Evolutionary conservation across 2,329 filamentous ascomycete genomes (phyloP).

Genomic region (Phyllosticta citribraziliensis): DNA sequence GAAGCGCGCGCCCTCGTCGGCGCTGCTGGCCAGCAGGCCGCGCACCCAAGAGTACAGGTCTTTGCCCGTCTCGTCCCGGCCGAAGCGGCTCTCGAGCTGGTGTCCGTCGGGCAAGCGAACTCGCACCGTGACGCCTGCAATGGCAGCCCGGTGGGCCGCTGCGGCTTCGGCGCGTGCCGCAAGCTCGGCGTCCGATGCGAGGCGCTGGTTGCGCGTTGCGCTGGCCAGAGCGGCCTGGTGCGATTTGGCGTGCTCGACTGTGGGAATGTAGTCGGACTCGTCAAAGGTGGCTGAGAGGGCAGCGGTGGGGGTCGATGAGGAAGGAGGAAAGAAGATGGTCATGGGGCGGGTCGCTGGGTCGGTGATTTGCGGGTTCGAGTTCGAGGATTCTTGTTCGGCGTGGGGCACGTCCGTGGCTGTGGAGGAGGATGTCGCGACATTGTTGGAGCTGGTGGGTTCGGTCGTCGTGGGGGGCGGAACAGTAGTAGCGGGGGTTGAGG

Average conservation of each 20-base stretch:
- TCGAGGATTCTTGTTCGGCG: conserved; percentile 12
- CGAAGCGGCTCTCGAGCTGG: conserved; percentile 63
- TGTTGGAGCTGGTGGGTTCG: conserved; percentile 8
- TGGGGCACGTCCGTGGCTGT: conserved; percentile 13
- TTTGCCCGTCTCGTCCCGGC: conserved; percentile 56
- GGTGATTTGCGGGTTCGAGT: conserved; percentile 13
- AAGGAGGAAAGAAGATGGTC: conserved; percentile 68
- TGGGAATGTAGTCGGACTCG: conserved; percentile 68
- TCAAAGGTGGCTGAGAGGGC: conserved; percentile 52
- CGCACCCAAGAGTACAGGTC: conserved; percentile 67
- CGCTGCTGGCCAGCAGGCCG: conserved; percentile 52
- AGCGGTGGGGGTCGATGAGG: conserved; percentile 63
- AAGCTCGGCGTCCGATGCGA: conserved; percentile 75
- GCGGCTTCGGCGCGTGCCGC: conserved; percentile 58
- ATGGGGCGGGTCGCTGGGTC: conserved; percentile 41
- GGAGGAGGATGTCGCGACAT: background rate
- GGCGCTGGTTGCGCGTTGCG: conserved; percentile 59
- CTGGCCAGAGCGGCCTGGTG: conserved; percentile 59
- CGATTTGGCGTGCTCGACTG: conserved; percentile 63
- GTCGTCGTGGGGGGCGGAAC: conserved; percentile 14
- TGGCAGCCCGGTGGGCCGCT: conserved; percentile 53
- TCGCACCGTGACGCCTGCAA: conserved; percentile 60
- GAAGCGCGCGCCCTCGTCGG: conserved; percentile 44
- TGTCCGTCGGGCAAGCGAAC: conserved; percentile 84
- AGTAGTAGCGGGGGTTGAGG: conserved; percentile 14